Evolutionary conservation across 2,329 filamentous ascomycete species (phyloP).

Genomic region (Teratosphaeria viscida): DNA sequence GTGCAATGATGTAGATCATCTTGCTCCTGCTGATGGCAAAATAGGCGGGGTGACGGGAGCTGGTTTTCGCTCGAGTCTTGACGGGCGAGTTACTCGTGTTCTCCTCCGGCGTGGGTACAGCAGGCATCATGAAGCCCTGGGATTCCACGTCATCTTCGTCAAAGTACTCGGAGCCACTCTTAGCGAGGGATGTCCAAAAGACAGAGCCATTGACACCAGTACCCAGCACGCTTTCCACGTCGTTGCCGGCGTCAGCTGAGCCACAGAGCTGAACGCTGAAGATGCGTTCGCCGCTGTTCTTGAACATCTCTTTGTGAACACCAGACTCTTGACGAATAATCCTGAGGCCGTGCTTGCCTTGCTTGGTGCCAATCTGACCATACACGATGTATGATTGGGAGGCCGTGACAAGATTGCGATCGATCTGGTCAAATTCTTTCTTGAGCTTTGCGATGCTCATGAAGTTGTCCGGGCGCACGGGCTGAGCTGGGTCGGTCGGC

Average conservation of each 20-base stretch:
- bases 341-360: conserved; percentile 78
- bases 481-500: conserved; percentile 38
- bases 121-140: conserved; percentile 80
- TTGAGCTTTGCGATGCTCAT: conserved; percentile 85
- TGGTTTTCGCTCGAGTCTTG: conserved; percentile 89
- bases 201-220: conserved; percentile 91
- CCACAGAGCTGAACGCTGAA: conserved; percentile 85
- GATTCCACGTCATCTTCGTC: conserved; percentile 70
- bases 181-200: conserved; percentile 83
- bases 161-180: conserved; percentile 56
- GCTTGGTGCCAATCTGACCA: conserved; percentile 54
- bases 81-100: conserved; percentile 75
- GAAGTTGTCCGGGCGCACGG: conserved; percentile 63
- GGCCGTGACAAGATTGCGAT: conserved; percentile 83
- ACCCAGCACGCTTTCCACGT: conserved; percentile 74
- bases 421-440: conserved; percentile 96
- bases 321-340: conserved; percentile 93
- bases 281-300: conserved; percentile 80
- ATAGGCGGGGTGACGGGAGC: conserved; percentile 79
- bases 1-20: conserved; percentile 79
- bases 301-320: conserved; percentile 82
- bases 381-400: conserved; percentile 89
- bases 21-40: conserved; percentile 95
- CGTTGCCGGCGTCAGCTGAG: conserved; percentile 43
- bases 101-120: conserved; percentile 74